A percentile compares a stretch with the other conserved stretches of the same genome.
Evolutionary conservation across 176 grass and related monocot species (phyloP).

Genomic region (Hsuehochloa calcarea): DNA sequence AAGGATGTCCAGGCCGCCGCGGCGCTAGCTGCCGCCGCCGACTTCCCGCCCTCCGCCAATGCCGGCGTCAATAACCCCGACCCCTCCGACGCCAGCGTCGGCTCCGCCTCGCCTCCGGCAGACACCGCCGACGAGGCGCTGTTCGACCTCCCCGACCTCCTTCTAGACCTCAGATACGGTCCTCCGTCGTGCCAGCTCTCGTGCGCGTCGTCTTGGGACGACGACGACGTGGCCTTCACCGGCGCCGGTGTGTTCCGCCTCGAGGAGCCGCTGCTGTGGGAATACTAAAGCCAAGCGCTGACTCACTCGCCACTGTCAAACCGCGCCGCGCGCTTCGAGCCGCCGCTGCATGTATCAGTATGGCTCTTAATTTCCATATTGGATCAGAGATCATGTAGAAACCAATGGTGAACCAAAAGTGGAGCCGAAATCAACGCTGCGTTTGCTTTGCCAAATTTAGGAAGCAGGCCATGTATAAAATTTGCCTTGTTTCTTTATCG

Average conservation of each 20-base stretch:
- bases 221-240: constrained; percentile 36
- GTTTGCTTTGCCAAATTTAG: constrained; percentile 38
- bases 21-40: constrained; percentile 45
- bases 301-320: background rate
- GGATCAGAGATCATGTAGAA: background rate
- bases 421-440: background rate
- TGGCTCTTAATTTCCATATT: background rate
- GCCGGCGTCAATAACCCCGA: constrained; percentile 8
- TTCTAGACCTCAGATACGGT: constrained; percentile 49
- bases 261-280: constrained; percentile 62
- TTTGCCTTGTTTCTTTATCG: background rate
- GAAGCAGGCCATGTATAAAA: constrained; percentile 33
- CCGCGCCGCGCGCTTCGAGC: background rate
- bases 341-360: background rate
- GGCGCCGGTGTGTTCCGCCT: constrained; percentile 44
- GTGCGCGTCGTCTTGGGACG: constrained; percentile 45
- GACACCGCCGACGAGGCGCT: constrained; percentile 45
- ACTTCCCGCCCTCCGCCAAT: constrained; percentile 37
- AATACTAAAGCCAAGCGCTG: constrained; percentile 25
- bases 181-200: constrained; percentile 42
- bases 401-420: background rate
- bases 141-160: constrained; percentile 68
- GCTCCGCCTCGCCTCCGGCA: background rate
- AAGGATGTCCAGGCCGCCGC: constrained; percentile 74
- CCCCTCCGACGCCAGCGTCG: constrained; percentile 11